Percentiles rank a stretch among this genome's conserved stretches.
Conservation (phyloP, 2,329 filamentous ascomycete species). For the Aspergillus japonicus region DNA sequence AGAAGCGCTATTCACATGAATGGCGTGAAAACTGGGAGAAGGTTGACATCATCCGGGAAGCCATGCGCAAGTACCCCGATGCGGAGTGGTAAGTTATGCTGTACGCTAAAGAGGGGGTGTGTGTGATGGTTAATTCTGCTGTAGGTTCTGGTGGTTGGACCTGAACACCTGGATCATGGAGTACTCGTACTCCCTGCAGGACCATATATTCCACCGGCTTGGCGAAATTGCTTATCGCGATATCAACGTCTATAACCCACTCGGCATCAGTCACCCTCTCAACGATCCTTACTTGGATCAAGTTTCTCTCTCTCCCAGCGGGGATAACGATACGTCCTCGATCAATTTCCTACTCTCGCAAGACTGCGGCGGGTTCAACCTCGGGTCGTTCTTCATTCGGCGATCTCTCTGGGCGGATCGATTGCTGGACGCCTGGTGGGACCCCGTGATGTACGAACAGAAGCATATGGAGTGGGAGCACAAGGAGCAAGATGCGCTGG, state of each 20-base stretch:
- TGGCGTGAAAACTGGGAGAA: conserved; percentile 99
- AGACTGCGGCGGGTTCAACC: conserved; percentile 93
- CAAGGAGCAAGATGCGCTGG: conserved; percentile 94
- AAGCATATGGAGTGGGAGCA: conserved; percentile 99
- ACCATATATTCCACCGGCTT: conserved; percentile 83
- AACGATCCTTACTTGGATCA: conserved; percentile 73
- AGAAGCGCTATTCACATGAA: conserved; percentile 97
- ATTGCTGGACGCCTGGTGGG: conserved; percentile 96
- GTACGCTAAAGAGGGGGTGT: background rate
- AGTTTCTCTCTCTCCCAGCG: conserved; percentile 67
- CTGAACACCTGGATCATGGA: conserved; percentile 99
- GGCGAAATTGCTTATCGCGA: conserved; percentile 79
- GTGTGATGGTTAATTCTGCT: conserved; percentile 16
- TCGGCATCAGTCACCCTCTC: conserved; percentile 86
- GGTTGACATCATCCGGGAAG: conserved; percentile 85
- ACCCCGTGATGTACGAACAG: conserved; percentile 95
- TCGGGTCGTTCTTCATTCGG: conserved; percentile 90
- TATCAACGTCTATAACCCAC: conserved; percentile 92
- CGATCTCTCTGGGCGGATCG: conserved; percentile 87
- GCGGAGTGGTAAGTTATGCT: conserved; percentile 77
- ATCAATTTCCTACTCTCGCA: conserved; percentile 88
- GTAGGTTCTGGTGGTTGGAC: conserved; percentile 98
- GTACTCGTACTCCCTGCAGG: conserved; percentile 81
- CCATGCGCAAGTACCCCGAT: conserved; percentile 88
- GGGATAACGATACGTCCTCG: conserved; percentile 73